phyloP scores from a whole-genome alignment of 140 eudicot species.

The Flaveria floridana region DNA sequence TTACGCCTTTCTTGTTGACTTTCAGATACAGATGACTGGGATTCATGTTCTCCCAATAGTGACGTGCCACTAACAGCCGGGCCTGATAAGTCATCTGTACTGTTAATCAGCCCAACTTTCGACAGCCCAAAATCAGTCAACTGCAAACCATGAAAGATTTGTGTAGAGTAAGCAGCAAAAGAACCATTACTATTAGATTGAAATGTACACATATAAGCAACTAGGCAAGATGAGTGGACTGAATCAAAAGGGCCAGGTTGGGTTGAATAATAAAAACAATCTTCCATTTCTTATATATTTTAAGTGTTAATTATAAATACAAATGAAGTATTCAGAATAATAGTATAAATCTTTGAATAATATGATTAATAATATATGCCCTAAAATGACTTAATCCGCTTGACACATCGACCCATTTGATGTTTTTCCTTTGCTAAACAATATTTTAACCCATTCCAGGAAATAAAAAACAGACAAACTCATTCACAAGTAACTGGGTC shows the following conservation, averaged over 20 bases:
- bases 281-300: not conserved
- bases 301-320: not conserved
- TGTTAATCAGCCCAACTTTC: conserved; percentile 95
- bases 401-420: not conserved
- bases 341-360: not conserved
- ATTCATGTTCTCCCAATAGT: conserved; percentile 67
- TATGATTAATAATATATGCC: not conserved
- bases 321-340: not conserved
- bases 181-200: not conserved
- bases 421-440: not conserved
- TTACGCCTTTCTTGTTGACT: conserved; percentile 84
- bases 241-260: not conserved
- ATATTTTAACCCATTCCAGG: not conserved
- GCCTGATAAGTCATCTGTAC: conserved; percentile 88
- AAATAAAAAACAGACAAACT: not conserved
- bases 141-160: conserved; percentile 44
- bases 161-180: conserved; percentile 26
- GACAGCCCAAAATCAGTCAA: conserved; percentile 98
- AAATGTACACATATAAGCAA: not conserved
- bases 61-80: conserved; percentile 94
- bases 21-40: conserved; percentile 63
- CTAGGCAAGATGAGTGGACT: not conserved
- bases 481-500: not conserved
- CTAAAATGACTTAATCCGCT: not conserved
- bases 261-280: not conserved